These are phyloP conservation scores for Didymellaceae sp. DNA, from an alignment of 2,329 filamentous ascomycete species.

Conservation along the genomic window DNA sequence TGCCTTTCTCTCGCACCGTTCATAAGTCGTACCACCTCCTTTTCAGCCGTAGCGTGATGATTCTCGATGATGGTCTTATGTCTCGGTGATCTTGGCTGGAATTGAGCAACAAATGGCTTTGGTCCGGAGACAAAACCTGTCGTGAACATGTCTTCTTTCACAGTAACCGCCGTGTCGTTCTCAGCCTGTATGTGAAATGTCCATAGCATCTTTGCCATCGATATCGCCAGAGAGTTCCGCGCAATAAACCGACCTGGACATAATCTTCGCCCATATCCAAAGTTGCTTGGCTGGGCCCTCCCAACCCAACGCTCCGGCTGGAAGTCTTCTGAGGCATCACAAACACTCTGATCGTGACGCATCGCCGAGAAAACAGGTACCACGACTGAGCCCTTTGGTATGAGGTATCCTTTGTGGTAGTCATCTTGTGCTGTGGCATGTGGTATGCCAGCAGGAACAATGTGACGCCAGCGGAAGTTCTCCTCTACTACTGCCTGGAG, in stretches of 20 bases:
- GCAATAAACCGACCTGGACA: constrained; percentile 38
- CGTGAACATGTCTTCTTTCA: constrained; percentile 18
- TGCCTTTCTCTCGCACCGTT: background rate
- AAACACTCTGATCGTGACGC: constrained; percentile 33
- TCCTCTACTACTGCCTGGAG: constrained; percentile 40
- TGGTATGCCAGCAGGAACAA: constrained; percentile 51
- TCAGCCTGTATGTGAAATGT: constrained; percentile 54
- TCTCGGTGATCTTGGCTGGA: constrained; percentile 16
- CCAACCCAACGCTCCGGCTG: constrained; percentile 46
- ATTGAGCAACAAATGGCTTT: constrained; percentile 34
- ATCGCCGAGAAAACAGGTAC: constrained; percentile 45
- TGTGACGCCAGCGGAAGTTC: constrained; percentile 40
- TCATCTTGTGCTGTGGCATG: constrained; percentile 56
- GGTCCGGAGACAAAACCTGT: constrained; percentile 33
- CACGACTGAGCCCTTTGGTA: constrained; percentile 52
- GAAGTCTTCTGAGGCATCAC: constrained; percentile 35
- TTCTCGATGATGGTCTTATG: background rate
- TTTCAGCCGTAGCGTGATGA: background rate
- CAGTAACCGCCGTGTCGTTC: background rate
- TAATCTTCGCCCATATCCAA: constrained; percentile 54
- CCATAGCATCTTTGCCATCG: constrained; percentile 59
- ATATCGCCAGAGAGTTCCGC: constrained; percentile 51
- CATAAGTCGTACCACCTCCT: background rate
- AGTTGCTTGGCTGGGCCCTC: constrained; percentile 31
- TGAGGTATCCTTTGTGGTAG: constrained; percentile 54